A percentile compares a stretch with the other conserved stretches of the same genome.
Evolutionary conservation across 768 basidiomycete species (phyloP).

Genomic region (Suillus subluteus): DNA sequence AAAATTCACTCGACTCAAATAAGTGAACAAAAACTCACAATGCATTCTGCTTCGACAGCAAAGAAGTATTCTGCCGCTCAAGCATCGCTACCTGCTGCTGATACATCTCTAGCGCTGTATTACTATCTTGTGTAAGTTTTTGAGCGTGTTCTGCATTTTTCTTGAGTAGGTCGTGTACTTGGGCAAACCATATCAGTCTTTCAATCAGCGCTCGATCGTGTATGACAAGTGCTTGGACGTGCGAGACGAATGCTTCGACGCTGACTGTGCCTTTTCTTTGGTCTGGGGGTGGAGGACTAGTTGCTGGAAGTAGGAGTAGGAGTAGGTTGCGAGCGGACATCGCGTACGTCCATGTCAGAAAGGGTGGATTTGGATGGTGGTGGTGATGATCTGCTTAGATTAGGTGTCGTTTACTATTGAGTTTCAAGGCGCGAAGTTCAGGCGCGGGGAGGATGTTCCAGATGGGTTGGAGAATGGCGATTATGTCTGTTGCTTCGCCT

Average conservation of each 20-base stretch:
- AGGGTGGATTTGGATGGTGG: slow-evolving; percentile 30
- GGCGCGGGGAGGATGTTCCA: slow-evolving; percentile 87
- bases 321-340: slow-evolving; percentile 36
- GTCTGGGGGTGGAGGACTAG: slow-evolving; percentile 20
- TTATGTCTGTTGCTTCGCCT: slow-evolving; percentile 56
- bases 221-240: slow-evolving; percentile 79
- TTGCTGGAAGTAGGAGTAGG: background rate
- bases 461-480: slow-evolving; percentile 66
- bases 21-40: slow-evolving; percentile 47
- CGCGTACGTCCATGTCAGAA: slow-evolving; percentile 84
- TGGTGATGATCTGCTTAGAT: slow-evolving; percentile 27
- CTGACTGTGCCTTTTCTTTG: slow-evolving; percentile 48
- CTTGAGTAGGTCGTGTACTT: slow-evolving; percentile 89
- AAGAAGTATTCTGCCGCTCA: slow-evolving; percentile 69
- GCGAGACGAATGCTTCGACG: slow-evolving; percentile 73
- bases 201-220: slow-evolving; percentile 88
- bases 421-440: slow-evolving; percentile 74
- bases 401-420: slow-evolving; percentile 51
- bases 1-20: background rate
- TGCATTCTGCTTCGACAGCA: slow-evolving; percentile 54
- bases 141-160: slow-evolving; percentile 91
- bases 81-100: slow-evolving; percentile 84
- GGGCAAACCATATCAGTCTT: slow-evolving; percentile 80
- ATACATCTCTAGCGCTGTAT: slow-evolving; percentile 80
- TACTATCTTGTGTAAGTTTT: slow-evolving; percentile 86